Evolutionary conservation across 257 asterid species (phyloP).

Genomic region (Penstemon eatonii): DNA sequence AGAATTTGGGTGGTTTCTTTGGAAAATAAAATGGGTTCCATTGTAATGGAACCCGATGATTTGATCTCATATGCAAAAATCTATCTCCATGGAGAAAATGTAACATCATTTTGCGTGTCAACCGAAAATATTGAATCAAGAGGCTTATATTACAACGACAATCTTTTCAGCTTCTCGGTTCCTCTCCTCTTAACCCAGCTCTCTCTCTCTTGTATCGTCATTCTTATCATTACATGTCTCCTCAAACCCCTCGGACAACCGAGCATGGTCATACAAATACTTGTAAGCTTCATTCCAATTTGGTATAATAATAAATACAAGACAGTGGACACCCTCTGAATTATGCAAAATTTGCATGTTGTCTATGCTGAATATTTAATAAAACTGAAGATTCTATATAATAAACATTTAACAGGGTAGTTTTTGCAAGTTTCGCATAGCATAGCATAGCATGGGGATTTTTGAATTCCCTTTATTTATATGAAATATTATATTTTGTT

Average conservation of each 20-base stretch:
- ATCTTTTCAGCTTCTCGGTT: slow-evolving; percentile 34
- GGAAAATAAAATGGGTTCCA: slow-evolving; percentile 33
- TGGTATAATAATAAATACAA: not conserved
- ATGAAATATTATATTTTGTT: not conserved
- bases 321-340: not conserved
- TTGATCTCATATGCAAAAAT: slow-evolving; percentile 23
- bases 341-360: not conserved
- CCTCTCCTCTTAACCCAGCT: slow-evolving; percentile 42
- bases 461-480: not conserved
- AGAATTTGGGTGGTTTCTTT: too few relatives aligned
- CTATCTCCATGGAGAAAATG: slow-evolving; percentile 26
- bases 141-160: slow-evolving; percentile 28
- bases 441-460: too few relatives aligned
- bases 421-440: not conserved
- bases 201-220: slow-evolving; percentile 28
- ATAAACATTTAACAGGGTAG: slow-evolving; percentile 15
- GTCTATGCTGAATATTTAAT: too few relatives aligned
- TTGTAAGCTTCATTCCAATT: slow-evolving; percentile 27
- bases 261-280: slow-evolving; percentile 34
- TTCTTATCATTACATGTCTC: slow-evolving; percentile 28
- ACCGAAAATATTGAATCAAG: slow-evolving; percentile 28
- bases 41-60: slow-evolving; percentile 40
- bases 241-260: slow-evolving; percentile 48
- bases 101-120: slow-evolving; percentile 32
- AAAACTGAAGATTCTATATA: not conserved